Conservation (phyloP, 768 basidiomycete species). For the Mycena haematopus region DNA sequence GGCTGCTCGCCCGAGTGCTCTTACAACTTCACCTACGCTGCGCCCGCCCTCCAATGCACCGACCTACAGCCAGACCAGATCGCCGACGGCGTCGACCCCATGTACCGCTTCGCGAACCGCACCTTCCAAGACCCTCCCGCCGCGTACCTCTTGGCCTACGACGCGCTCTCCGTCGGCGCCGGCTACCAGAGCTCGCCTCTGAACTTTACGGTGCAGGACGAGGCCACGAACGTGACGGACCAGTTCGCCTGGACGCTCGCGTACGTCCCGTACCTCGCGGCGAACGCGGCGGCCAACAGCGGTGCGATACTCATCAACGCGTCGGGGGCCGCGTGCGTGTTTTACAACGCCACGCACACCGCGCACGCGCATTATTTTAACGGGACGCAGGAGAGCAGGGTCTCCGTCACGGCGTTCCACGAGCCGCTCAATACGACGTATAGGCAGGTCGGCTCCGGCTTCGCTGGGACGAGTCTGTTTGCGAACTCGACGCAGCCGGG, state of each 20-base stretch:
- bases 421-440: neutral
- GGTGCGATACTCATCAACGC: constrained; percentile 7
- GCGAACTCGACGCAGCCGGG: neutral
- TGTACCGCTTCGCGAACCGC: neutral
- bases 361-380: constrained; percentile 8
- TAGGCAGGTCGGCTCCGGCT: neutral
- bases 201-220: neutral
- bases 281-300: neutral
- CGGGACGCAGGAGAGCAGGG: constrained; percentile 14
- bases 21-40: constrained; percentile 20
- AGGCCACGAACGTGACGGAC: neutral
- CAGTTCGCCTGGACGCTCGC: constrained; percentile 4
- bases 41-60: constrained; percentile 7
- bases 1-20: constrained; percentile 21
- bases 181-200: constrained; percentile 1
- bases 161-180: neutral
- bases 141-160: constrained; percentile 14
- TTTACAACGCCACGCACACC: constrained; percentile 11
- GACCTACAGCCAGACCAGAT: constrained; percentile 16
- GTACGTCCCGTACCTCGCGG: constrained; percentile 5
- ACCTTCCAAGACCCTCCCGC: constrained; percentile 10
- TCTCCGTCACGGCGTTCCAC: constrained; percentile 9
- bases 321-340: constrained; percentile 13
- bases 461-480: neutral
- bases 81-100: neutral